Evolutionary conservation across 441 rosid species (phyloP).

Genomic region (Populus trichocarpa): DNA sequence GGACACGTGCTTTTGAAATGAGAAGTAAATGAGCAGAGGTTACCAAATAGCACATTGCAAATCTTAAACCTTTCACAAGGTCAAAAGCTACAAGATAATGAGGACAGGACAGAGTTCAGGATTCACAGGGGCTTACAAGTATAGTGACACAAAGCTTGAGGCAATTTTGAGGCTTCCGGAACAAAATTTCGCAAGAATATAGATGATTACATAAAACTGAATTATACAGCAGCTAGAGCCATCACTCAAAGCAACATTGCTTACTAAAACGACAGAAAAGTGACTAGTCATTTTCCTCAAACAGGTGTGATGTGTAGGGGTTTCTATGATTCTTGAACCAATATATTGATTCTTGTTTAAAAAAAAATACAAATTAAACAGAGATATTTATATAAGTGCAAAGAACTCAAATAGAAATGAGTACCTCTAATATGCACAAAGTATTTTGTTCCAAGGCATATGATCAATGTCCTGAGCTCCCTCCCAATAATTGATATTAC

Average conservation of each 20-base stretch:
- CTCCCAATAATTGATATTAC: slow-evolving; percentile 7
- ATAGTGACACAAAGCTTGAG: neutral
- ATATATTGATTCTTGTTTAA: neutral
- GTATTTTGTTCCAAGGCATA: slow-evolving; percentile 11
- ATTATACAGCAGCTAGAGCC: neutral
- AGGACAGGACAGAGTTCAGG: neutral
- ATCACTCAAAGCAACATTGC: neutral
- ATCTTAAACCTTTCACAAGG: neutral
- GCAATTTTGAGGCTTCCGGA: neutral
- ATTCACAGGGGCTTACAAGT: neutral
- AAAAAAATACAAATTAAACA: neutral
- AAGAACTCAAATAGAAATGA: neutral
- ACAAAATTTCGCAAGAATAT: neutral
- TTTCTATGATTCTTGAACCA: neutral
- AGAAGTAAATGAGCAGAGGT: neutral
- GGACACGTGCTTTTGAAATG: neutral
- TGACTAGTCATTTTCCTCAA: neutral
- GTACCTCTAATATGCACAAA: slow-evolving; percentile 27
- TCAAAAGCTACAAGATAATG: neutral
- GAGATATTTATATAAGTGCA: neutral
- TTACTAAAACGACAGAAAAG: too few species aligned
- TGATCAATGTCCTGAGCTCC: slow-evolving; percentile 17
- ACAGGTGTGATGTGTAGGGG: neutral
- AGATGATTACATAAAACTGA: neutral
- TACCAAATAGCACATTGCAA: neutral